phyloP scores from a whole-genome alignment of 2,329 filamentous ascomycete species.

The Trichoderma sp. region DNA sequence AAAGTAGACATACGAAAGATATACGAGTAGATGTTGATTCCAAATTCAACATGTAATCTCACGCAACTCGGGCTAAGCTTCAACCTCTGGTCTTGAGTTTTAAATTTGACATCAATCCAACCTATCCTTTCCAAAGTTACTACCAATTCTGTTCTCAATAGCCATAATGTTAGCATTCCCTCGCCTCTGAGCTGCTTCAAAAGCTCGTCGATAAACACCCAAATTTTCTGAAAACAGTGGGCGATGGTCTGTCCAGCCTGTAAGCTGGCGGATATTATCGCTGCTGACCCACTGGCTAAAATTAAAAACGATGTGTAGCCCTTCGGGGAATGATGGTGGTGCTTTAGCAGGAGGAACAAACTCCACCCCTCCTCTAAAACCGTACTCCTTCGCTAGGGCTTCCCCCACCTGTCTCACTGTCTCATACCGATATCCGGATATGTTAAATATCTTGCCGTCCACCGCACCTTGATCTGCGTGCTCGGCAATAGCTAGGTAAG shows the following conservation, averaged over 20 bases:
- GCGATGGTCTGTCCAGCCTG: slow-evolving; percentile 43
- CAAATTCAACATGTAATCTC: background rate
- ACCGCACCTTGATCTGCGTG: slow-evolving; percentile 35
- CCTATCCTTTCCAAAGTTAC: background rate
- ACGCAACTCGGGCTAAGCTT: background rate
- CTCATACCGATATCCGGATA: slow-evolving; percentile 48
- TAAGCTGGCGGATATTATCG: slow-evolving; percentile 42
- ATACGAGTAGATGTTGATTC: background rate
- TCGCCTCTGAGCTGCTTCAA: slow-evolving; percentile 32
- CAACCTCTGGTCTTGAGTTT: background rate
- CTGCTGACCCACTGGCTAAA: slow-evolving; percentile 47
- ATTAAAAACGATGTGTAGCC: slow-evolving; percentile 33
- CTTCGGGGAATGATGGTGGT: slow-evolving; percentile 3
- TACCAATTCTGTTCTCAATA: background rate
- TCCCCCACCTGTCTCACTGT: slow-evolving; percentile 42
- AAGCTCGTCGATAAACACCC: slow-evolving; percentile 40
- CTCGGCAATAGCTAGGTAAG: slow-evolving; percentile 47
- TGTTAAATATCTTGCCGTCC: slow-evolving; percentile 46
- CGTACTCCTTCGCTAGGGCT: slow-evolving; percentile 45
- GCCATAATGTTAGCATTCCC: background rate
- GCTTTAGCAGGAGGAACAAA: slow-evolving; percentile 29
- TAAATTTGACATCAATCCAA: background rate
- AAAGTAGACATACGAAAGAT: background rate
- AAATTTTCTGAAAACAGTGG: slow-evolving; percentile 41
- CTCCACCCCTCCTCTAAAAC: slow-evolving; percentile 34